A percentile compares a stretch with the other conserved stretches of the same genome.
Evolutionary conservation across 1,139 yeast species (phyloP).

Genomic region (Pneumocystis oryctolagi): DNA sequence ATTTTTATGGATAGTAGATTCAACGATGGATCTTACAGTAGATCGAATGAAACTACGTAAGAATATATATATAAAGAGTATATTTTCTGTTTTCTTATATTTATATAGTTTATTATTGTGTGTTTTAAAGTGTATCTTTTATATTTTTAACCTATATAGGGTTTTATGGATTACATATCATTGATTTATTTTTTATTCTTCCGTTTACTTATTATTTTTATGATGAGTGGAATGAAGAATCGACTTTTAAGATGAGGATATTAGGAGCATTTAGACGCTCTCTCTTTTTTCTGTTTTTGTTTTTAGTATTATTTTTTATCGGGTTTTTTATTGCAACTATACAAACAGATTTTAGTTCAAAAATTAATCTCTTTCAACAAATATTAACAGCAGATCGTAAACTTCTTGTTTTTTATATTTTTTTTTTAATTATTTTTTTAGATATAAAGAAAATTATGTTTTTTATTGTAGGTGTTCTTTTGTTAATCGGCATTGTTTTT

Average conservation of each 20-base stretch:
- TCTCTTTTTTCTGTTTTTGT: not conserved
- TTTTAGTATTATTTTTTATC: not conserved
- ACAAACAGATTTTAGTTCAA: not conserved
- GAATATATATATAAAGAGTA: not conserved
- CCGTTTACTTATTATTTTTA: not conserved
- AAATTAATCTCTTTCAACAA: not conserved
- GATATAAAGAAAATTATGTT: not conserved
- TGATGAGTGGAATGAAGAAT: not conserved
- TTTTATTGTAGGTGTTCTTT: not conserved
- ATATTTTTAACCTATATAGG: not conserved
- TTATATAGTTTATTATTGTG: not conserved
- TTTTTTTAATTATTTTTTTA: not conserved
- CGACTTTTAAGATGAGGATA: not conserved
- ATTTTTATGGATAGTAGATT: not conserved
- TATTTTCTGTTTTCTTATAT: not conserved
- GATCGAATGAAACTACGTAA: not conserved
- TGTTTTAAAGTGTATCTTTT: not conserved
- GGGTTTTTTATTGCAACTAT: not conserved
- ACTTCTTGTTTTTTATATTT: not conserved
- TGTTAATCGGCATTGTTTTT: not conserved
- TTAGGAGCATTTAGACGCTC: not conserved
- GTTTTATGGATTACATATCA: not conserved
- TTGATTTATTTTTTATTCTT: not conserved
- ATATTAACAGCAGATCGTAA: not conserved
- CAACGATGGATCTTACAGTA: not conserved